Evolutionary conservation across 305 asterid species (phyloP), one percentile per base, ranked within the genome.

Genomic region (Fraxinus paxiana): DNA sequence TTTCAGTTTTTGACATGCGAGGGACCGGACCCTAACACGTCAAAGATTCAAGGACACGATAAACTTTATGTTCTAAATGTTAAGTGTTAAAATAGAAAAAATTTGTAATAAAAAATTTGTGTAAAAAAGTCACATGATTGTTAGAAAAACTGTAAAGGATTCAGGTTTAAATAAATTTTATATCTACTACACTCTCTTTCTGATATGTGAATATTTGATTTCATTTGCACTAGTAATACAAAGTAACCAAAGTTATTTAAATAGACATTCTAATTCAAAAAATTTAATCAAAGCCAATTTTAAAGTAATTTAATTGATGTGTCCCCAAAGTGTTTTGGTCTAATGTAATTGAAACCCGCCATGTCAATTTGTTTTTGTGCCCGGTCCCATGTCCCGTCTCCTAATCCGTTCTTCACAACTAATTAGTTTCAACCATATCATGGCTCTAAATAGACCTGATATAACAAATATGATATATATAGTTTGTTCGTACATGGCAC

Each of bases 401-500:
- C 2, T 1, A 15, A 31, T 67, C 75, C 26, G 2, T 70, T 18
- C 24, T 70, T 69, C 43, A 70, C 75, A 70, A 31, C 75, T 70
- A 31, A n/a, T 31, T 76, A 59, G 73, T 67, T 22, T 43, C 74
- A 70, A 61, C 26, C 5, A 70, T 22, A 78, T 75, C 51, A 38
- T 75, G 67, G 34, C 30, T 75, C n/a, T 33, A 76, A 41, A 48
- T 46, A 54, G 34, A 76, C 73, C 20, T 20, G 69, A 30, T 69
- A 70, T 54, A 51, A 84, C 13, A 33, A 8, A 67, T 35, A 33
- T 13, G 37, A 43, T 67, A 77, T 69, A 73, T 69, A 61, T 30
- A 34, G 81, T 7, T 43, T 38, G 76, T 20, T 80, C 33, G 72
- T 65, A 79, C 51, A 80, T 75, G 76, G 10, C 20, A 77, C 54